Evolutionary conservation across 2,329 filamentous ascomycete species (phyloP), one percentile per base, ranked within the genome.

Genomic region (Hypoxylon sp.): DNA sequence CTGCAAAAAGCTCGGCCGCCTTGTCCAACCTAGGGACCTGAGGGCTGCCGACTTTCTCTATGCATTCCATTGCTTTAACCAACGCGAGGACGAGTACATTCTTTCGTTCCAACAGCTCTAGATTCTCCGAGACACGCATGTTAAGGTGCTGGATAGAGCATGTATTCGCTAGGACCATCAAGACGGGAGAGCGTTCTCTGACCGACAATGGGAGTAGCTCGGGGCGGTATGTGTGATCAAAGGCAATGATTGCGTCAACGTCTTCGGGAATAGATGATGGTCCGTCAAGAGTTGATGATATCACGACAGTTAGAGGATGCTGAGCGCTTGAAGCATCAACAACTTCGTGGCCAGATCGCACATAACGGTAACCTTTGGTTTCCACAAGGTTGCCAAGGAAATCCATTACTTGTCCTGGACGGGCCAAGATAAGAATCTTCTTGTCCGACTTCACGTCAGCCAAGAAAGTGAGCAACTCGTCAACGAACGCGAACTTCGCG

Each of bases 401-500:
- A 30, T 85, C 82, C 43, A 87, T 76, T 5, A 87, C 78, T 30
- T 81, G 79, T 9, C 82, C 81, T 5, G 84, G 82, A 19, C 84
- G 84, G 7, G 82, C 85, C 10, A 90, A 73, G 23, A 91, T 82
- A 13, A 89, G 76, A 6, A 90, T 75, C 36, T 82, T 85, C 38
- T 81, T 82, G 10, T 83, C 79, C 11, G 76, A 75, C 14, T 70
- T 69, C 10, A 79, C 75, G 14, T 79, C 75, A n/a, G 75, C 73
- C 10, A 89, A 73, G 7, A 76, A 73, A 19, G 83, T 78, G 30
- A 90, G 74, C 2, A 91, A 78, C 67, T 89, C 86, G 48, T 82
- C 84, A 5, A 90, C 72, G 70, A 91, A 90, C 32, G 82, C 83
- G 70, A 86, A 88, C 70, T 91, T 91, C 60, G 86, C 79, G 75